Evolutionary conservation across 495 filamentous ascomycete species (phyloP), one percentile per base, ranked within the genome.

Genomic region (Daldinia bambusicola): DNA sequence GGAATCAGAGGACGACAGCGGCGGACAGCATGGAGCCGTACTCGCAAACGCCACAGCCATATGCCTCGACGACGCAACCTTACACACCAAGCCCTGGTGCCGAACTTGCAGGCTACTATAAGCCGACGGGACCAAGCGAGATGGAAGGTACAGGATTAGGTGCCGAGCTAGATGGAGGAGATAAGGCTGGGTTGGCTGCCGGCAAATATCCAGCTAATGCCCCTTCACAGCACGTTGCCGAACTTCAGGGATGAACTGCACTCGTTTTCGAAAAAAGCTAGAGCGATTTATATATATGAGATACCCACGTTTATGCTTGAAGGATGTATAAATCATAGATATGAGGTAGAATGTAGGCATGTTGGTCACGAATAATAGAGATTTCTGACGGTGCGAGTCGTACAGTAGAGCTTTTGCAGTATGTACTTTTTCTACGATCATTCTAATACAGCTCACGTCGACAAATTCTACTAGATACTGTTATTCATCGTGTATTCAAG

Each of bases 161-260:
- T 48, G 43, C 43, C 20, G 43, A 48, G 43, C 18, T 48, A 22
- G 43, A 48, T 6, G 43, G 43, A 48, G 43, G 43, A 48, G 16
- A 48, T 12, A 48, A 48, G 9, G 18, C 20, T 48, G 10, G 20
- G 22, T 48, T 22, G 18, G 2, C 43, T 48, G 2, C 16, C 18
- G 18, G 43, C 43, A 3, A 16, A 9, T 48, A 48, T 8, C 18
- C 43, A 12, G 43, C 1, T 9, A 48, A 22, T 12, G 43, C 43
- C 2, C 43, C 43, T 12, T 8, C 16, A 12, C 43, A 48, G 18
- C 43, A 48, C 8, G 16, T 9, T 22, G 43, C 4, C 20, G 43
- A 48, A 3, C 43, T 48, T 22, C 43, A 22, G 22, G 43, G 43
- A 48, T 48, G 18, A 48, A 12, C 20, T 48, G 18, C 22, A 12